These are phyloP conservation scores for Phytophthora capsici DNA, from an alignment of 352 stramenopile genomes.

Conservation along the genomic window DNA sequence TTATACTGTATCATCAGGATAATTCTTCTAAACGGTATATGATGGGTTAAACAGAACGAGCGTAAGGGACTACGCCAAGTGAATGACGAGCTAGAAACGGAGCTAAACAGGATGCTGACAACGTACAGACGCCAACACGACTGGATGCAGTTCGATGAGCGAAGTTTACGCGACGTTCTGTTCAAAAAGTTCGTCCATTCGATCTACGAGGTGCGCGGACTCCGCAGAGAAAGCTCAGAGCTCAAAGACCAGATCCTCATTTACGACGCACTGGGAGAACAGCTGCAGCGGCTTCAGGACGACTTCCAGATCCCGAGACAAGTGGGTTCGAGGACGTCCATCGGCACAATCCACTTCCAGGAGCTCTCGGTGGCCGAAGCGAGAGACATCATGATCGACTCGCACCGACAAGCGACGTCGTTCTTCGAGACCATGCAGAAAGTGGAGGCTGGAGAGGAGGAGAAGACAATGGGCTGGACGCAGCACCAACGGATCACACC, in stretches of 20 bases:
- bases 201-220: conserved; percentile 71
- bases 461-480: conserved; percentile 86
- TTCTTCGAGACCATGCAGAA: conserved; percentile 72
- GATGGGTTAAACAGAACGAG: conserved; percentile 33
- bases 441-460: conserved; percentile 25
- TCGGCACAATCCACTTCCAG: conserved; percentile 73
- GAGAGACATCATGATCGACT: conserved; percentile 74
- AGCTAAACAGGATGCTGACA: conserved; percentile 46
- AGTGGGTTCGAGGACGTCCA: conserved; percentile 41
- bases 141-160: conserved; percentile 66
- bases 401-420: conserved; percentile 67
- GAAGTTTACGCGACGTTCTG: conserved; percentile 48
- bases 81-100: conserved; percentile 61
- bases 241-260: conserved; percentile 61
- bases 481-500: conserved; percentile 72
- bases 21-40: neutral
- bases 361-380: conserved; percentile 53
- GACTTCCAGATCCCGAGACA: conserved; percentile 64
- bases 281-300: conserved; percentile 68
- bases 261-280: conserved; percentile 72
- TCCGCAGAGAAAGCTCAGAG: conserved; percentile 51
- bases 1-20: neutral
- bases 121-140: conserved; percentile 47
- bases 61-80: conserved; percentile 62
- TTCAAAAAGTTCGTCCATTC: conserved; percentile 77